A percentile compares a stretch with the other conserved stretches of the same genome.
phyloP scores from a whole-genome alignment of 192 early-diverging fungal genomes.

The Entomortierella chlamydospora region DNA sequence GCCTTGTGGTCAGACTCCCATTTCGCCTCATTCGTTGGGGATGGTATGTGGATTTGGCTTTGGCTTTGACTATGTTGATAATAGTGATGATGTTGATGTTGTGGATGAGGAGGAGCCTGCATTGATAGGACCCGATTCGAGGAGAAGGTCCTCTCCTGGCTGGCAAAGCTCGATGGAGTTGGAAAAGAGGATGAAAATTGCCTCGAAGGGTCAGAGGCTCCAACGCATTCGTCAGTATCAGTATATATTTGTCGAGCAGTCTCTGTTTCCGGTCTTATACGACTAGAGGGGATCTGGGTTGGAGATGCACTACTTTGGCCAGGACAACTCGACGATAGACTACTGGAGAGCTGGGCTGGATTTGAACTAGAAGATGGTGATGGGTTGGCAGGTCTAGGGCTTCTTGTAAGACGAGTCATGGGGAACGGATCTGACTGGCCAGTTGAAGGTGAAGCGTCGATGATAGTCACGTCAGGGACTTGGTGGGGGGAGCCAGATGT shows the following conservation, averaged over 20 bases:
- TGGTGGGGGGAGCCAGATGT: background rate
- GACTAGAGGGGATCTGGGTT: background rate
- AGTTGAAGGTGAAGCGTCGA: conserved; percentile 21
- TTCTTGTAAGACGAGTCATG: conserved; percentile 37
- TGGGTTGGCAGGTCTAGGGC: conserved; percentile 17
- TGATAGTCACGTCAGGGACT: conserved; percentile 12
- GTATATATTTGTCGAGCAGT: background rate
- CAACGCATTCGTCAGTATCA: background rate
- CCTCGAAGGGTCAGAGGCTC: background rate
- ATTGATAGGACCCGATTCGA: background rate
- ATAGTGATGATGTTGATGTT: background rate
- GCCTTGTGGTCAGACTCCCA: conserved; percentile 88
- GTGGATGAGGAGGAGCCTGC: conserved; percentile 3
- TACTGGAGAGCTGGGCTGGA: background rate
- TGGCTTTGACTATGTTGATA: conserved; percentile 3
- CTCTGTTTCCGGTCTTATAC: background rate
- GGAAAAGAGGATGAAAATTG: conserved; percentile 6
- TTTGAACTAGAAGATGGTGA: conserved; percentile 14
- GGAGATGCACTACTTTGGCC: background rate
- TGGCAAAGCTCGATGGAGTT: background rate
- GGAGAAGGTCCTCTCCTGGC: background rate
- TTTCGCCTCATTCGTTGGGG: conserved; percentile 50
- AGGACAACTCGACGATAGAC: background rate
- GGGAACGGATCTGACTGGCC: conserved; percentile 28
- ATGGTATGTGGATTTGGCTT: background rate